Evolutionary conservation across 257 asterid genomes (phyloP).

Genomic region (Schizonepeta tenuifolia): DNA sequence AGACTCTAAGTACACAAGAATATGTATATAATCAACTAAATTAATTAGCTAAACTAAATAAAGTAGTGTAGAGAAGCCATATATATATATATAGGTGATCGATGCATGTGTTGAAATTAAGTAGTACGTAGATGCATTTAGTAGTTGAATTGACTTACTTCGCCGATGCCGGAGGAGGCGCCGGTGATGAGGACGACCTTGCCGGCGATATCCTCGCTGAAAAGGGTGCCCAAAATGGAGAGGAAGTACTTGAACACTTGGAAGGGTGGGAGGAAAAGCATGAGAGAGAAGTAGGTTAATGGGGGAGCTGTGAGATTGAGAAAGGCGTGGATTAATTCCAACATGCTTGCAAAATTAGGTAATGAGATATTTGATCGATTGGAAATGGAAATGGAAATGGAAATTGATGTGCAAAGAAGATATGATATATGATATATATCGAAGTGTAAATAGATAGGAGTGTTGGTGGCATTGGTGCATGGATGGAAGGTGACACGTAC

Average conservation of each 20-base stretch:
- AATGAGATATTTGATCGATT: neutral
- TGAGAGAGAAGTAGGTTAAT: conserved; percentile 62
- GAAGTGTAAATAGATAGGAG: conserved; percentile 14
- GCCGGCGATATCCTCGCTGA: conserved; percentile 66
- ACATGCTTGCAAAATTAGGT: neutral
- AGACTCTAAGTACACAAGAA: conserved; percentile 42
- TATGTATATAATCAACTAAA: neutral
- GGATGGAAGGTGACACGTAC: conserved; percentile 58
- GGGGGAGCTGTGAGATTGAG: conserved; percentile 71
- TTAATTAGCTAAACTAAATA: neutral
- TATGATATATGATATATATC: neutral
- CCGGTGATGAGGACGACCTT: conserved; percentile 85
- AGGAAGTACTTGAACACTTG: conserved; percentile 61
- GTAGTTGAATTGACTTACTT: conserved; percentile 41
- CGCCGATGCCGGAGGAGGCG: conserved; percentile 96
- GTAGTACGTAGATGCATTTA: no score
- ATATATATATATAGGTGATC: no score
- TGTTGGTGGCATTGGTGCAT: conserved; percentile 52
- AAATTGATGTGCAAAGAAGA: no score
- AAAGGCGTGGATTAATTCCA: conserved; percentile 62
- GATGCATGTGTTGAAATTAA: no score
- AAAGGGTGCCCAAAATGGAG: conserved; percentile 52
- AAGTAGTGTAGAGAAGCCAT: no score
- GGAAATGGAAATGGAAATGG: neutral
- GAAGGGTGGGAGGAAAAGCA: conserved; percentile 66